Evolutionary conservation across 2,329 filamentous ascomycete species (phyloP).

Genomic region (Trichoderma sp.): DNA sequence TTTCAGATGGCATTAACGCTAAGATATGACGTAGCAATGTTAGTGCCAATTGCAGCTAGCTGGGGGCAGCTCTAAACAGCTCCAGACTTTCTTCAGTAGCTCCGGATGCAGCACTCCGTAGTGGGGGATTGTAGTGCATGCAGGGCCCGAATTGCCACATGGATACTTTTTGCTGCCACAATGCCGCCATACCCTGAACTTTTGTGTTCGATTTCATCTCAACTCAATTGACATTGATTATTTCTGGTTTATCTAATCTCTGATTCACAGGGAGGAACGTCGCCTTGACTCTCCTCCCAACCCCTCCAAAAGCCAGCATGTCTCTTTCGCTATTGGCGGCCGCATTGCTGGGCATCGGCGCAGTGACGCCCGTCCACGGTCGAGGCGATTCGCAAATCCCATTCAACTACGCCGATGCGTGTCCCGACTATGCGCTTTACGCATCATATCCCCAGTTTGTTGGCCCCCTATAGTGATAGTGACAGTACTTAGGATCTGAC

Average conservation of each 20-base stretch:
- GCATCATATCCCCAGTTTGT: constrained; percentile 43
- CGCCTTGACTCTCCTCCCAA: not conserved
- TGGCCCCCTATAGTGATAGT: not conserved
- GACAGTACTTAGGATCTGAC: not conserved
- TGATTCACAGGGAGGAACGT: not conserved
- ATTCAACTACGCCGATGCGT: constrained; percentile 35
- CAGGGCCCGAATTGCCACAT: not conserved
- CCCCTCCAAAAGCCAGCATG: constrained; percentile 27
- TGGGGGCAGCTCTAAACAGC: not conserved
- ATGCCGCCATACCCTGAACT: not conserved
- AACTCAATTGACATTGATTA: not conserved
- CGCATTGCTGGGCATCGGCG: constrained; percentile 32
- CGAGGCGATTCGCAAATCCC: constrained; percentile 30
- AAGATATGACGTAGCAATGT: not conserved
- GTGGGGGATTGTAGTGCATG: constrained; percentile 5
- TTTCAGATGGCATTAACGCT: not conserved
- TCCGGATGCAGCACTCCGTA: not conserved
- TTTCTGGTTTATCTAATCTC: not conserved
- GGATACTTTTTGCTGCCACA: not conserved
- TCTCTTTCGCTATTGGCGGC: constrained; percentile 30
- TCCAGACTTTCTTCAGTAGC: not conserved
- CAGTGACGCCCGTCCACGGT: constrained; percentile 23
- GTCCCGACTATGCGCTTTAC: constrained; percentile 46
- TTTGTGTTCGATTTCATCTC: not conserved
- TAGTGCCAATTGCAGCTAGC: not conserved